A percentile compares a stretch with the other conserved stretches of the same genome.
phyloP scores from a whole-genome alignment of 495 filamentous ascomycete genomes.

The Echria macrotheca region DNA sequence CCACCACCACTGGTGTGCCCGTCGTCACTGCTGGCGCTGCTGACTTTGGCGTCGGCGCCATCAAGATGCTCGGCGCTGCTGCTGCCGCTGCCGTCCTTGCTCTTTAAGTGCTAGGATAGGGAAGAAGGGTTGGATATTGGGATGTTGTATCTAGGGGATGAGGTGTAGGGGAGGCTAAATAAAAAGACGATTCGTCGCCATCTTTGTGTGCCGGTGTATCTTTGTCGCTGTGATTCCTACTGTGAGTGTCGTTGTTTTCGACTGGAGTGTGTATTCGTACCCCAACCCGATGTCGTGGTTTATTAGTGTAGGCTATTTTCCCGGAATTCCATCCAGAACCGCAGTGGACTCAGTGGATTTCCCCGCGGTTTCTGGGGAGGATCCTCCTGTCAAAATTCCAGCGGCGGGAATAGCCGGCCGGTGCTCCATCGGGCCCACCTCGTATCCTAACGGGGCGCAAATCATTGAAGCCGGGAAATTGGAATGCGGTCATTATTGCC shows the following conservation, averaged over 20 bases:
- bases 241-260: background rate
- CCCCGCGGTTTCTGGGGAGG: too few relatives aligned
- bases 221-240: background rate
- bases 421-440: too few relatives aligned
- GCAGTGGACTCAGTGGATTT: too few relatives aligned
- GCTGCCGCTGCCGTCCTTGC: slow-evolving; percentile 5
- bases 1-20: background rate
- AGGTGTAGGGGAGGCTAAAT: background rate
- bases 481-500: too few relatives aligned
- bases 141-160: background rate
- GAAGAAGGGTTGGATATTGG: background rate
- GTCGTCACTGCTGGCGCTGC: slow-evolving; percentile 12
- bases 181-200: background rate
- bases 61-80: slow-evolving; percentile 4
- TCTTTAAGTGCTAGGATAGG: slow-evolving; percentile 7
- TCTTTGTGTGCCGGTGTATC: background rate
- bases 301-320: too few relatives aligned
- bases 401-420: too few relatives aligned
- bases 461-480: too few relatives aligned
- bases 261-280: too few relatives aligned
- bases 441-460: too few relatives aligned
- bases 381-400: too few relatives aligned
- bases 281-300: too few relatives aligned
- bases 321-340: too few relatives aligned
- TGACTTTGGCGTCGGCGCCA: background rate